Percentiles rank a stretch among this genome's conserved stretches.
These are phyloP conservation scores for Keithomyces neogunnii DNA, from an alignment of 2,329 filamentous ascomycete genomes.

Conservation along the genomic window DNA sequence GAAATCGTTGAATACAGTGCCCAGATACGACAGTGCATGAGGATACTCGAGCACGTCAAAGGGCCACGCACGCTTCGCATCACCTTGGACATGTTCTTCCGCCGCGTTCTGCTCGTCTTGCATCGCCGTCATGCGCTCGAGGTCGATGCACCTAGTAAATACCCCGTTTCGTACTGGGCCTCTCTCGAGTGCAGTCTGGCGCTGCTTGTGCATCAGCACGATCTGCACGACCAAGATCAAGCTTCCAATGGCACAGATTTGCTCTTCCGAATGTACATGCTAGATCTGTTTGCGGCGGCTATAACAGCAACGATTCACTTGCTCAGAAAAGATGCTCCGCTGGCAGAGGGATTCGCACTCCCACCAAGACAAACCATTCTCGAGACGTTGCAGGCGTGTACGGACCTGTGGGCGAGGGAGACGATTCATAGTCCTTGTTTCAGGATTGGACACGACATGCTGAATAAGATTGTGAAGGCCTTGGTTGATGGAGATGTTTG, in stretches of 20 bases:
- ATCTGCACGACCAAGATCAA: conserved; percentile 1
- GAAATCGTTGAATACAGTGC: conserved; percentile 9
- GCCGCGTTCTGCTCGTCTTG: conserved; percentile 6
- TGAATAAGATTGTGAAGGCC: conserved; percentile 1
- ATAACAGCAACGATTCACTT: conserved; percentile 8
- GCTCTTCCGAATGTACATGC: conserved; percentile 6
- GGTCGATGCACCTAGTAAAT: conserved; percentile 3
- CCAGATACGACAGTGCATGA: conserved; percentile 5
- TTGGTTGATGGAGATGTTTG: not conserved
- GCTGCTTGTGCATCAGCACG: conserved; percentile 8
- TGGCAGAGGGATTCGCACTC: conserved; percentile 6
- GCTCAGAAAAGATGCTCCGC: conserved; percentile 7
- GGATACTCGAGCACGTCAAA: not conserved
- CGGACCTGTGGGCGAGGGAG: conserved; percentile 5
- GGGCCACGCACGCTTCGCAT: conserved; percentile 3
- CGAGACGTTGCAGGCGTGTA: conserved; percentile 7
- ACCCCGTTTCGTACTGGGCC: conserved; percentile 9
- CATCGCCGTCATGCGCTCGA: conserved; percentile 8
- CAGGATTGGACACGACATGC: not conserved
- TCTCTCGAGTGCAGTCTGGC: conserved; percentile 10
- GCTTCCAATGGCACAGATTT: not conserved
- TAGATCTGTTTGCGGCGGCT: conserved; percentile 7
- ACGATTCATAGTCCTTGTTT: conserved; percentile 1
- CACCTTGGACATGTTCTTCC: conserved; percentile 8
- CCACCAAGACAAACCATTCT: conserved; percentile 8